Percentiles rank a stretch among this genome's conserved stretches.
phyloP scores from a whole-genome alignment of 306 rosid species.

The Carpinus viminea region DNA sequence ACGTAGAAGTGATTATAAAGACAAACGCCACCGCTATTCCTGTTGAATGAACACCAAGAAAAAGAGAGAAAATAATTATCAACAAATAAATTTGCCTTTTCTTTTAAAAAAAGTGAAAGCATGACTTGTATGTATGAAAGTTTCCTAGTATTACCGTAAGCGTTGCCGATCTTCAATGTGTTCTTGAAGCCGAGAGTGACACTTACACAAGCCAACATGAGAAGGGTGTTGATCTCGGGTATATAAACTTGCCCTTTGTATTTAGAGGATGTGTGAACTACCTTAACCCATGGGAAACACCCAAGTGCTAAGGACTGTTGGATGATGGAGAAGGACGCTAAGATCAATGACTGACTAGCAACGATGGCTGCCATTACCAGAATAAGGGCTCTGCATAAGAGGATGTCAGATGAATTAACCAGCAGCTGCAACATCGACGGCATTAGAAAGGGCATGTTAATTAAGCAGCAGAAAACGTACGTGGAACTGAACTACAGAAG shows the following conservation, averaged over 20 bases:
- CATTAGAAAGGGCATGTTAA: no score
- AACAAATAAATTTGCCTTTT: no score
- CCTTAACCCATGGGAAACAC: constrained; percentile 73
- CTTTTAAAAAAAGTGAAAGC: no score
- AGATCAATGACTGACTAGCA: constrained; percentile 83
- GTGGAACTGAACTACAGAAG: constrained; percentile 20
- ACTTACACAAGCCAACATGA: constrained; percentile 70
- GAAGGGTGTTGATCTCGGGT: constrained; percentile 65
- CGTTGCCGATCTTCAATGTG: constrained; percentile 63
- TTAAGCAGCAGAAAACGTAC: neutral
- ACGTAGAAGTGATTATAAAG: constrained; percentile 65
- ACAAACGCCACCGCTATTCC: constrained; percentile 91
- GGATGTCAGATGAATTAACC: no score
- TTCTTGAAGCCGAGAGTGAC: constrained; percentile 56
- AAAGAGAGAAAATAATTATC: neutral
- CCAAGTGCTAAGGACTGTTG: constrained; percentile 75
- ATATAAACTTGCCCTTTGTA: constrained; percentile 76
- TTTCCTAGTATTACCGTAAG: constrained; percentile 48
- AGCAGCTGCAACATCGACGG: no score
- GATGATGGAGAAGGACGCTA: constrained; percentile 69
- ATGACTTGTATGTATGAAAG: no score
- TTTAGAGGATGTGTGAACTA: constrained; percentile 68
- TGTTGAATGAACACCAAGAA: neutral
- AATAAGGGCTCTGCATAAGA: constrained; percentile 45
- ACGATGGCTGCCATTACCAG: constrained; percentile 68